phyloP scores from a whole-genome alignment of 2,329 filamentous ascomycete genomes.

The Paracorniculantispora psalliotae region DNA sequence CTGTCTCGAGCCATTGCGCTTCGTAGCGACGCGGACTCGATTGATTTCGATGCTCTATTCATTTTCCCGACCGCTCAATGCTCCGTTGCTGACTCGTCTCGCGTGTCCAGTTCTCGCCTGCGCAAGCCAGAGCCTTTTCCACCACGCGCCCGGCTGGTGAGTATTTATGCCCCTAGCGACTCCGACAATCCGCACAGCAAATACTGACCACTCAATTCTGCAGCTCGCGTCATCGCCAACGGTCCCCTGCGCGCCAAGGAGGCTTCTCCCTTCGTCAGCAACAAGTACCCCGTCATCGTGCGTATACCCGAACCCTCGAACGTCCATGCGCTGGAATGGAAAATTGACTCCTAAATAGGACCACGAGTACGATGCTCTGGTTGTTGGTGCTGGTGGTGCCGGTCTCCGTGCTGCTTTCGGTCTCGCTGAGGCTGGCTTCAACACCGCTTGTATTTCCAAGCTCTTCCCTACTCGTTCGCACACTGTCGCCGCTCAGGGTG shows the following conservation, averaged over 20 bases:
- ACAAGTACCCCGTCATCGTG: slow-evolving; percentile 92
- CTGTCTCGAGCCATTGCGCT: not conserved
- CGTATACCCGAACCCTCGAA: slow-evolving; percentile 32
- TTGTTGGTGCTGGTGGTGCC: slow-evolving; percentile 79
- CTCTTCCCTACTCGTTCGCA: slow-evolving; percentile 82
- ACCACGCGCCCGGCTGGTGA: slow-evolving; percentile 75
- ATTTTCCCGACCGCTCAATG: slow-evolving; percentile 13
- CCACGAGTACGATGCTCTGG: slow-evolving; percentile 97
- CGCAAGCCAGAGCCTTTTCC: slow-evolving; percentile 73
- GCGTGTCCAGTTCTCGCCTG: slow-evolving; percentile 6
- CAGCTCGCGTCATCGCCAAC: slow-evolving; percentile 82
- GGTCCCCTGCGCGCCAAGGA: slow-evolving; percentile 87
- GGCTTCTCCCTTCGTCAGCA: slow-evolving; percentile 78
- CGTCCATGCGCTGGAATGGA: not conserved
- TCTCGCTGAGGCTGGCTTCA: slow-evolving; percentile 82
- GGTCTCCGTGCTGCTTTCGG: slow-evolving; percentile 80
- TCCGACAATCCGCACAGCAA: not conserved
- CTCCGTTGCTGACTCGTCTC: not conserved
- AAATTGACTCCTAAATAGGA: slow-evolving; percentile 50
- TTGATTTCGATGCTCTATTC: not conserved
- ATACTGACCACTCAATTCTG: slow-evolving; percentile 2
- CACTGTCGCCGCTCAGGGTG: slow-evolving; percentile 76
- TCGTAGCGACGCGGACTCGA: not conserved
- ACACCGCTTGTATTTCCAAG: slow-evolving; percentile 83
- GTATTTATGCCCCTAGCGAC: slow-evolving; percentile 27